These are phyloP conservation scores for Ophiostoma angusticollis DNA, from an alignment of 2,329 filamentous ascomycete species.

Conservation along the genomic window DNA sequence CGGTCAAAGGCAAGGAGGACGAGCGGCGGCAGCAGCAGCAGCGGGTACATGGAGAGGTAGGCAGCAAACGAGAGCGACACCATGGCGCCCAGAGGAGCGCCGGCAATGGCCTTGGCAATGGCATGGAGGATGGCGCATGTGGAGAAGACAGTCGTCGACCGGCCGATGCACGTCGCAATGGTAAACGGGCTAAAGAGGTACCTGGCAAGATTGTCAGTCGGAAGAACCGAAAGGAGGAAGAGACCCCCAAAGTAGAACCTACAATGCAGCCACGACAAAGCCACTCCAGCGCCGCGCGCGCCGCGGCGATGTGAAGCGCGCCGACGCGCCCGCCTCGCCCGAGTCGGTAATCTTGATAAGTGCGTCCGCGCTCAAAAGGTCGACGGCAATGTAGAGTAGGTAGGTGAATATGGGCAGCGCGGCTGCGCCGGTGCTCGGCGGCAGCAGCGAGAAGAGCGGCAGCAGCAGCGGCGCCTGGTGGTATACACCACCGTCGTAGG, in stretches of 20 bases:
- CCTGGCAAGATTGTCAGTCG: slow-evolving; percentile 39
- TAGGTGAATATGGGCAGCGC: slow-evolving; percentile 60
- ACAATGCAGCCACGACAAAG: slow-evolving; percentile 67
- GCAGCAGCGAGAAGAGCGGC: slow-evolving; percentile 80
- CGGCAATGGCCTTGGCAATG: slow-evolving; percentile 65
- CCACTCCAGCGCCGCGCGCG: slow-evolving; percentile 63
- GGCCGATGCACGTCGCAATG: slow-evolving; percentile 77
- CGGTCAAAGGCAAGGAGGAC: slow-evolving; percentile 69
- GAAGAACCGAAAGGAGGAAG: no score
- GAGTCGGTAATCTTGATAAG: slow-evolving; percentile 70
- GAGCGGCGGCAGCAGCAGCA: slow-evolving; percentile 73
- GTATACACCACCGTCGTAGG: slow-evolving; percentile 84
- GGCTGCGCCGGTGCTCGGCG: slow-evolving; percentile 49
- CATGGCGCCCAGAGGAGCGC: slow-evolving; percentile 62
- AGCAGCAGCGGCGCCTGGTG: slow-evolving; percentile 79
- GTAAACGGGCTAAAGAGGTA: slow-evolving; percentile 95
- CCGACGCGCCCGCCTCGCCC: slow-evolving; percentile 61
- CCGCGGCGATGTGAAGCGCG: slow-evolving; percentile 65
- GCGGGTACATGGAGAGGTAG: slow-evolving; percentile 85
- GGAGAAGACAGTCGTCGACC: slow-evolving; percentile 79
- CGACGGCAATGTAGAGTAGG: slow-evolving; percentile 67
- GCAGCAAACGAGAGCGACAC: slow-evolving; percentile 76
- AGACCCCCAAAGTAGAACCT: slow-evolving; percentile 26
- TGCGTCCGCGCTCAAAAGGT: slow-evolving; percentile 70
- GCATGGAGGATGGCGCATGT: slow-evolving; percentile 79